These are phyloP conservation scores for Kuraishia cidri DNA, from an alignment of 805 yeast genomes.

Conservation along the genomic window DNA sequence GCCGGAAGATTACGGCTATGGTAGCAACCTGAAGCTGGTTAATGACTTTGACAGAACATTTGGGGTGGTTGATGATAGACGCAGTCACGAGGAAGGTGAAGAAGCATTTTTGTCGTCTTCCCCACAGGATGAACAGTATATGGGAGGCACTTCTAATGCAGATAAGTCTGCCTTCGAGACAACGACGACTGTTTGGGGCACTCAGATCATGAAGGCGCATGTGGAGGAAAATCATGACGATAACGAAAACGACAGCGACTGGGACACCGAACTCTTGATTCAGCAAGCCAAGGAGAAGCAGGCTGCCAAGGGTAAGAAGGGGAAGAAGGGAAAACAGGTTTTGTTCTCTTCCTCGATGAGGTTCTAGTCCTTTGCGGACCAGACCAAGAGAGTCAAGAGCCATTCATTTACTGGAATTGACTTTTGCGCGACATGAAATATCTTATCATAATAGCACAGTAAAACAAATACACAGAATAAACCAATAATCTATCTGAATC, in stretches of 20 bases:
- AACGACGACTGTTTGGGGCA: conserved; percentile 88
- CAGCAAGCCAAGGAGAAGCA: conserved; percentile 41
- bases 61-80: conserved; percentile 10
- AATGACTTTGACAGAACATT: conserved; percentile 27
- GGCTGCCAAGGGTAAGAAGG: conserved; percentile 28
- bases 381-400: no score
- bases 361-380: no score
- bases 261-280: conserved; percentile 34
- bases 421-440: no score
- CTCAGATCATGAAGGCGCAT: conserved; percentile 37
- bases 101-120: no score
- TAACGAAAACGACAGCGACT: conserved; percentile 37
- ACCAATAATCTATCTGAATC: no score
- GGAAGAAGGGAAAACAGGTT: conserved; percentile 41
- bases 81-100: conserved; percentile 5
- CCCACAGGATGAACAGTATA: no score
- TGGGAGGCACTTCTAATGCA: no score
- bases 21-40: conserved; percentile 3
- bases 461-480: no score
- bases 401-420: no score
- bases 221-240: conserved; percentile 29
- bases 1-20: conserved; percentile 23
- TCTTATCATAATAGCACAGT: no score
- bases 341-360: no score
- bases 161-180: no score